These are phyloP conservation scores for Debaryomyces prosopidis DNA, from an alignment of 805 yeast genomes.

Conservation along the genomic window DNA sequence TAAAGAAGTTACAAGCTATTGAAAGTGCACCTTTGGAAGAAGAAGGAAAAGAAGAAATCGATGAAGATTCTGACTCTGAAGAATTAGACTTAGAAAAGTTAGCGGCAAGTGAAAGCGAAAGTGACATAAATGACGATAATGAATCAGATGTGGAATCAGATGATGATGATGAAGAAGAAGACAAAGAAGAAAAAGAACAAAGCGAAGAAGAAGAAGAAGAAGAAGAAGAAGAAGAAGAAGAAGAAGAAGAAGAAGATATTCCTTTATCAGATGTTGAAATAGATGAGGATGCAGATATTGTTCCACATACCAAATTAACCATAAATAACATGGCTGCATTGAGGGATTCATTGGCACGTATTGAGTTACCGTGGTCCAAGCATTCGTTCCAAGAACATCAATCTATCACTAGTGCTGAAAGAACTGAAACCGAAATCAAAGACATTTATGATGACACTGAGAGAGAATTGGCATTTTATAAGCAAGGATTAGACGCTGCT, in stretches of 20 bases:
- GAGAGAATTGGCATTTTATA: conserved; percentile 92
- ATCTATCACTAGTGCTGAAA: conserved; percentile 59
- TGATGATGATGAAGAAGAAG: conserved; percentile 28
- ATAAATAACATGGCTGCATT: conserved; percentile 86
- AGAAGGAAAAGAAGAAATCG: conserved; percentile 46
- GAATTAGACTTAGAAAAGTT: conserved; percentile 52
- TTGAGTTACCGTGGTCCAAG: conserved; percentile 63
- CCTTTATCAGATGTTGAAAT: conserved; percentile 89
- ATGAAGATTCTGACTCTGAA: conserved; percentile 37
- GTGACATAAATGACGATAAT: conserved; percentile 33
- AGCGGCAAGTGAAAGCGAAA: conserved; percentile 56
- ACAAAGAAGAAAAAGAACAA: conserved; percentile 48
- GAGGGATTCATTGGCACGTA: conserved; percentile 65
- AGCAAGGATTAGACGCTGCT: conserved; percentile 88
- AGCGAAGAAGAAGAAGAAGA: conserved; percentile 53
- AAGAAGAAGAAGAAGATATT: conserved; percentile 72
- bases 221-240: conserved; percentile 58
- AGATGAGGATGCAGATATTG: conserved; percentile 92
- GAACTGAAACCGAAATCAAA: conserved; percentile 65
- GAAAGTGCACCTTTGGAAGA: conserved; percentile 31
- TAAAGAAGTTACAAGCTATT: conserved; percentile 48
- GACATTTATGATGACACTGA: conserved; percentile 95
- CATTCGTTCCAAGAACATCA: conserved; percentile 84
- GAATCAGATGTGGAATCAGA: conserved; percentile 35
- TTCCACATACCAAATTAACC: conserved; percentile 88